phyloP scores from a whole-genome alignment of 108 stramenopile species.

The Poteriospumella lacustris region DNA sequence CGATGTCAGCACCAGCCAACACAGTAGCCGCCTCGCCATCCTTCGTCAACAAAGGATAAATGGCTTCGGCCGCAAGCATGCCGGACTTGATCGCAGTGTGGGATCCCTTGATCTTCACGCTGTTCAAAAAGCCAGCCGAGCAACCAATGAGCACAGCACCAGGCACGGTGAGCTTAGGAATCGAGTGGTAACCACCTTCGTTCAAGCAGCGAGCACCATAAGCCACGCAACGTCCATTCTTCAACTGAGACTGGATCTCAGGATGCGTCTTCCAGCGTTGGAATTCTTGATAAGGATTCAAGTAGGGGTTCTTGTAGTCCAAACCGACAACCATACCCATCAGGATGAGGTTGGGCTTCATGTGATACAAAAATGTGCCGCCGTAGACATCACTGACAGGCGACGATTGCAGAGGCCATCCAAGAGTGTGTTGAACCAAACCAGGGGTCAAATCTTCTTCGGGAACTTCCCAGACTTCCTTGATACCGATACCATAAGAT shows the following conservation, averaged over 20 bases:
- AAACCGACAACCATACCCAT: constrained; percentile 91
- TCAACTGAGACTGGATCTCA: constrained; percentile 69
- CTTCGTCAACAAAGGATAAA: constrained; percentile 68
- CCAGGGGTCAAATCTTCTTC: constrained; percentile 78
- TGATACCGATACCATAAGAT: constrained; percentile 95
- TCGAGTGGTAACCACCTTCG: constrained; percentile 89
- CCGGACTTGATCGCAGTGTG: constrained; percentile 88
- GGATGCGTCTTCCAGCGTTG: constrained; percentile 92
- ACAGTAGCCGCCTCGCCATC: not conserved
- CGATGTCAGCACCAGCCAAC: constrained; percentile 52
- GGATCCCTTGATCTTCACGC: constrained; percentile 98
- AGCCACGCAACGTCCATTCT: constrained; percentile 86
- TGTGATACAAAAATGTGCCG: constrained; percentile 90
- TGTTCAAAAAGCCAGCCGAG: constrained; percentile 92
- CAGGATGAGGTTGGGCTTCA: constrained; percentile 84
- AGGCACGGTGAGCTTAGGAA: constrained; percentile 91
- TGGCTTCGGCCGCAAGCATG: constrained; percentile 75
- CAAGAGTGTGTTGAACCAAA: constrained; percentile 94
- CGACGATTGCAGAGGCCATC: constrained; percentile 81
- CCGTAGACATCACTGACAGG: constrained; percentile 73
- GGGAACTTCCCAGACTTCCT: constrained; percentile 98
- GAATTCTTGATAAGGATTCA: constrained; percentile 64
- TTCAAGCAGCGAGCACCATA: constrained; percentile 96
- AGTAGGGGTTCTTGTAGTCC: constrained; percentile 96
- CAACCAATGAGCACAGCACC: constrained; percentile 90